Conservation (phyloP, 2,329 filamentous ascomycete genomes). For the Westerdykella sp. region DNA sequence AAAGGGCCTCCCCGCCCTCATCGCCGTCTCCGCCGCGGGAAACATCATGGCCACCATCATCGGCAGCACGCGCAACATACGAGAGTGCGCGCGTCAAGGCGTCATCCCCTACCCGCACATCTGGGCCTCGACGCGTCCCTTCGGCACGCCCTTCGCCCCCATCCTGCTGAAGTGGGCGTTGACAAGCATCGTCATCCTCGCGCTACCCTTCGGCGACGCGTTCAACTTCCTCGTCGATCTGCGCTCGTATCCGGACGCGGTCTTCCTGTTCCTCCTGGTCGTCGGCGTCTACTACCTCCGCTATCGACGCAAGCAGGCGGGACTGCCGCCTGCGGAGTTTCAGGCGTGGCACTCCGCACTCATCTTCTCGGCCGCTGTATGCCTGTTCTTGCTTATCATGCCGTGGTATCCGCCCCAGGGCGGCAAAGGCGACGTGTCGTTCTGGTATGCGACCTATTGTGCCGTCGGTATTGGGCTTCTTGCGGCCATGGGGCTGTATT, state of each 20-base stretch:
- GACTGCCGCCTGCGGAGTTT: constrained; percentile 18
- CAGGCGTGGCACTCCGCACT: constrained; percentile 20
- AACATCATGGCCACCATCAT: constrained; percentile 29
- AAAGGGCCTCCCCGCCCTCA: constrained; percentile 47
- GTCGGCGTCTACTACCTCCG: constrained; percentile 22
- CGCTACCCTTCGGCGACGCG: constrained; percentile 56
- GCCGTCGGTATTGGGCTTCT: constrained; percentile 52
- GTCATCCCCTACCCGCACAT: constrained; percentile 37
- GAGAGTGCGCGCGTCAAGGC: constrained; percentile 26
- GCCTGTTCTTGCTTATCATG: constrained; percentile 52
- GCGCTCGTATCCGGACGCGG: constrained; percentile 20
- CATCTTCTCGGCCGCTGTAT: constrained; percentile 19
- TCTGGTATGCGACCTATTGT: constrained; percentile 68
- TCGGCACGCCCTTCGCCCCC: constrained; percentile 57
- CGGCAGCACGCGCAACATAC: constrained; percentile 23
- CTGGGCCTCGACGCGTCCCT: constrained; percentile 58
- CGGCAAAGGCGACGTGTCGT: constrained; percentile 61
- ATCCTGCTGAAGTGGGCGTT: constrained; percentile 39
- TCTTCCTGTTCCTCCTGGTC: constrained; percentile 23
- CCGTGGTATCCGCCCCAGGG: constrained; percentile 64
- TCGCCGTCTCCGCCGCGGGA: constrained; percentile 22
- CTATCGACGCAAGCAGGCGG: constrained; percentile 19
- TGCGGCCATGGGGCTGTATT: constrained; percentile 17
- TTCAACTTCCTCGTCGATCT: constrained; percentile 55
- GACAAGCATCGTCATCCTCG: constrained; percentile 25